These are phyloP conservation scores for Cyberlindnera euphorbiiphila DNA, from an alignment of 805 yeast genomes.

Conservation along the genomic window DNA sequence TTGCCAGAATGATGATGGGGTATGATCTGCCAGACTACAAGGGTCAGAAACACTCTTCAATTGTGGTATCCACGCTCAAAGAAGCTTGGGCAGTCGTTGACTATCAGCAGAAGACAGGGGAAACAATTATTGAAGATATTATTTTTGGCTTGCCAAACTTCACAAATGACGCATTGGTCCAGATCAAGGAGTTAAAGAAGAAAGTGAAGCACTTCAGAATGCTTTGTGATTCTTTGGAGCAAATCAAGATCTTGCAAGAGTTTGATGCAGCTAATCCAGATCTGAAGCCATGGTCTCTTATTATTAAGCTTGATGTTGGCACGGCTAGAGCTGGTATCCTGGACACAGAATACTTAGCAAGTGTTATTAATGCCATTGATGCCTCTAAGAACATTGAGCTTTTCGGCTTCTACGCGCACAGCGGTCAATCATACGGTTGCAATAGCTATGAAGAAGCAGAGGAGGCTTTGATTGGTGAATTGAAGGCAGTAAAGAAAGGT, in stretches of 20 bases:
- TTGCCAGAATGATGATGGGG: constrained; percentile 51
- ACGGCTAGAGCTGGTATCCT: constrained; percentile 63
- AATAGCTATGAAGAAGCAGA: constrained; percentile 43
- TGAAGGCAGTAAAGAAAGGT: constrained; percentile 53
- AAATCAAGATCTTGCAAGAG: constrained; percentile 43
- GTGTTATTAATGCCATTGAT: constrained; percentile 33
- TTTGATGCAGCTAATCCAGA: constrained; percentile 30
- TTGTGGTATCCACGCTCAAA: constrained; percentile 64
- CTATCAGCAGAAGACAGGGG: constrained; percentile 28
- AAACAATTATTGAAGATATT: constrained; percentile 39
- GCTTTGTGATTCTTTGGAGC: constrained; percentile 60
- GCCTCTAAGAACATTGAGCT: constrained; percentile 37
- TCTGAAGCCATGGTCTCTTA: constrained; percentile 52
- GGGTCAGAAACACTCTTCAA: constrained; percentile 38
- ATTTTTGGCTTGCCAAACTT: constrained; percentile 58
- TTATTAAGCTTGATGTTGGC: constrained; percentile 69
- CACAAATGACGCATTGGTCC: constrained; percentile 42
- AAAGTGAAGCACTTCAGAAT: constrained; percentile 44
- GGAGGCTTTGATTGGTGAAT: constrained; percentile 48
- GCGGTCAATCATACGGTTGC: constrained; percentile 69
- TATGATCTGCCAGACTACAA: constrained; percentile 30
- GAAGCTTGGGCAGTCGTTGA: constrained; percentile 56
- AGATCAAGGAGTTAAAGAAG: constrained; percentile 41
- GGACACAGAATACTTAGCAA: constrained; percentile 32
- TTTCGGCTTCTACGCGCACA: constrained; percentile 74